These are phyloP conservation scores for Psilocybe azurescens DNA, from an alignment of 768 basidiomycete species.

Conservation along the genomic window DNA sequence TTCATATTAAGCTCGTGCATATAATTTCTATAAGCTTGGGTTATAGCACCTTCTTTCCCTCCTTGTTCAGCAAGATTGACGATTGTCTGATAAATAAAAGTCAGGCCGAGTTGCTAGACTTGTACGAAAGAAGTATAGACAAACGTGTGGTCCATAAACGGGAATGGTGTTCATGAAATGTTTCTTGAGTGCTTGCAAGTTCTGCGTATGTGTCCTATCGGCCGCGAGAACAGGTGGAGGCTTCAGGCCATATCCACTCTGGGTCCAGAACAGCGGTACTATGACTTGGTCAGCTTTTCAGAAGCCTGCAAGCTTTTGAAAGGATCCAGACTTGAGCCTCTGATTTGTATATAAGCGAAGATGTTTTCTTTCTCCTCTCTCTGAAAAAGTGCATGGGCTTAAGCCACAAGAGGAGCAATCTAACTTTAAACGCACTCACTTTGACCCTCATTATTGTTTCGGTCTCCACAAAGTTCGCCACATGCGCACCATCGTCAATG, in stretches of 20 bases:
- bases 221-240: constrained; percentile 81
- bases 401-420: background rate
- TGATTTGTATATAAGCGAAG: constrained; percentile 88
- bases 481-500: constrained; percentile 90
- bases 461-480: constrained; percentile 96
- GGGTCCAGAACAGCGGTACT: constrained; percentile 96
- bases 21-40: constrained; percentile 76
- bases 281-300: constrained; percentile 17
- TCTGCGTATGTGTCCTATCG: constrained; percentile 76
- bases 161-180: constrained; percentile 74
- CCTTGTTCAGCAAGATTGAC: constrained; percentile 91
- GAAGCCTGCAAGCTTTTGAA: background rate
- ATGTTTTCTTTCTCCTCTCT: constrained; percentile 77
- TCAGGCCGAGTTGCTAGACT: no score
- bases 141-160: constrained; percentile 82
- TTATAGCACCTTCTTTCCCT: constrained; percentile 86
- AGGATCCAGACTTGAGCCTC: constrained; percentile 79
- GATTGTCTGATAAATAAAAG: constrained; percentile 55
- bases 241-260: constrained; percentile 85
- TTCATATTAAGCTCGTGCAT: constrained; percentile 59
- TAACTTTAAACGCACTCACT: constrained; percentile 44
- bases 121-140: constrained; percentile 7
- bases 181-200: constrained; percentile 68
- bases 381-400: constrained; percentile 40
- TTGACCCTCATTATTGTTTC: constrained; percentile 87